phyloP scores from a whole-genome alignment of 495 filamentous ascomycete genomes.

The Daldinia caldariorum region DNA sequence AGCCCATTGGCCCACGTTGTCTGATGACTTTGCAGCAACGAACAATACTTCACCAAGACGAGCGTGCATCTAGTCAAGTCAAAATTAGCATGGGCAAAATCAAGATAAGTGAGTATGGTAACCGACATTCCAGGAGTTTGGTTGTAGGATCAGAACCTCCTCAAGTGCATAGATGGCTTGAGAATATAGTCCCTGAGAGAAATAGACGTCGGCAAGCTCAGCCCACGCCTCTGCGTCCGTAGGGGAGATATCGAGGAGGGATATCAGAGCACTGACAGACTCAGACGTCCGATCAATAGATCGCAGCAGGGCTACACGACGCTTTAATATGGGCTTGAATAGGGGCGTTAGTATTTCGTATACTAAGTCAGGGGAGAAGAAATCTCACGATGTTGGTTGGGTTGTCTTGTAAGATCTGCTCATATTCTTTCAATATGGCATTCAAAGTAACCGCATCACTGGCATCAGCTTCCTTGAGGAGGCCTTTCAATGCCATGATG shows the following conservation, averaged over 20 bases:
- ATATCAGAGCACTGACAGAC: conserved; percentile 75
- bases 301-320: conserved; percentile 80
- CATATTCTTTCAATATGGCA: conserved; percentile 76
- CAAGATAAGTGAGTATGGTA: conserved; percentile 14
- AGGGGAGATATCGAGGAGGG: conserved; percentile 81
- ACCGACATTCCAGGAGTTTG: conserved; percentile 94
- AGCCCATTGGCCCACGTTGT: conserved; percentile 63
- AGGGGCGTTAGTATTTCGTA: conserved; percentile 34
- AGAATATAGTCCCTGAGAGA: conserved; percentile 74
- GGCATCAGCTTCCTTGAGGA: conserved; percentile 88
- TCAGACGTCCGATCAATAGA: conserved; percentile 74
- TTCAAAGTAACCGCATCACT: conserved; percentile 69
- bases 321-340: conserved; percentile 81
- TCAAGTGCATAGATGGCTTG: conserved; percentile 92
- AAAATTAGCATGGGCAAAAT: conserved; percentile 37
- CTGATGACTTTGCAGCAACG: conserved; percentile 65
- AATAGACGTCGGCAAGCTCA: conserved; percentile 87
- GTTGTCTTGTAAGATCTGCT: conserved; percentile 75
- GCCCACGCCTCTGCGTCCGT: conserved; percentile 96
- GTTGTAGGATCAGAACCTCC: conserved; percentile 86
- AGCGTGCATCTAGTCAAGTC: conserved; percentile 75
- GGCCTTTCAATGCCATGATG: conserved; percentile 79
- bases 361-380: not conserved
- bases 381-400: conserved; percentile 80
- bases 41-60: conserved; percentile 84